Evolutionary conservation across 78 protist species (phyloP).

Genomic region (Dictyostelium intermedium): DNA sequence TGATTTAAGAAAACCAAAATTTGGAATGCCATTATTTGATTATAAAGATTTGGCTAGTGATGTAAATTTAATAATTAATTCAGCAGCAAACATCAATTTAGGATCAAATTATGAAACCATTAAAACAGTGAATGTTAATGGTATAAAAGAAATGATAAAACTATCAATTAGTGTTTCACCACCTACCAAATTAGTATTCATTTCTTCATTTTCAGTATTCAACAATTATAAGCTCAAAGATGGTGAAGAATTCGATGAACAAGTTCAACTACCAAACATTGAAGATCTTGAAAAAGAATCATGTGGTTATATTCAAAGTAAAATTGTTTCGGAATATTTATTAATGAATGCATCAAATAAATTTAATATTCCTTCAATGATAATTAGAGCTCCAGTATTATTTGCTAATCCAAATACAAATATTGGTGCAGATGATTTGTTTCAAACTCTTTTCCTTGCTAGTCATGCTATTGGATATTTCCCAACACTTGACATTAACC

Average conservation of each 20-base stretch:
- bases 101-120: neutral
- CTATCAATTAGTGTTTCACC: neutral
- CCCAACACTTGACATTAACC: neutral
- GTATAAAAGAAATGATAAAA: slow-evolving; percentile 27
- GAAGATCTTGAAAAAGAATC: neutral
- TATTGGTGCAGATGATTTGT: neutral
- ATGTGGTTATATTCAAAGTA: neutral
- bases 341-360: neutral
- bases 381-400: neutral
- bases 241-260: neutral
- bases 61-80: slow-evolving; percentile 28
- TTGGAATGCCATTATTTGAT: neutral
- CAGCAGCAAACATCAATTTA: slow-evolving; percentile 40
- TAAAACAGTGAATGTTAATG: neutral
- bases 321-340: neutral
- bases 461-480: neutral
- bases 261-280: neutral
- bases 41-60: neutral
- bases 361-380: neutral
- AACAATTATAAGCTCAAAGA: neutral
- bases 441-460: neutral
- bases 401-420: neutral
- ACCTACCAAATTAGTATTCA: slow-evolving; percentile 3
- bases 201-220: slow-evolving; percentile 51
- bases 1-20: neutral